Evolutionary conservation across 2,329 filamentous ascomycete species (phyloP).

Genomic region (Grosmannia clavigera): DNA sequence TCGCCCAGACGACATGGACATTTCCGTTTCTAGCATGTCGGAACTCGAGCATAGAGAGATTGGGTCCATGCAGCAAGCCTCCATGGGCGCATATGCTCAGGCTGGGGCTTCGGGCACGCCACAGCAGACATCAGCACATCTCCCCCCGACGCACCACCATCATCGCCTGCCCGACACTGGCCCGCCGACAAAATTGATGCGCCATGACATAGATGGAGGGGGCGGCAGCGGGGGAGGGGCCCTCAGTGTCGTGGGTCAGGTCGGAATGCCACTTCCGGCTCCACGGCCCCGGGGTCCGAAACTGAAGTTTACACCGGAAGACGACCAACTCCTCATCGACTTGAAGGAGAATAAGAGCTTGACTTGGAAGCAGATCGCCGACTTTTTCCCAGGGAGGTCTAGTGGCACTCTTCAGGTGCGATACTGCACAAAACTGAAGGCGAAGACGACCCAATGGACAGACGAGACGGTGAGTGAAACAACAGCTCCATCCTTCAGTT

Average conservation of each 20-base stretch:
- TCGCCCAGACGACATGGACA: constrained; percentile 46
- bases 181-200: constrained; percentile 54
- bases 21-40: constrained; percentile 36
- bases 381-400: constrained; percentile 85
- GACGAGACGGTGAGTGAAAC: constrained; percentile 69
- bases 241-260: constrained; percentile 75
- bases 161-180: constrained; percentile 65
- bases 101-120: constrained; percentile 19
- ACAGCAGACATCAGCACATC: constrained; percentile 14
- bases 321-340: constrained; percentile 77
- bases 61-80: constrained; percentile 39
- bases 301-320: constrained; percentile 85
- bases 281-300: constrained; percentile 75
- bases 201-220: constrained; percentile 36
- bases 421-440: constrained; percentile 90
- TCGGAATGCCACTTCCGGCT: constrained; percentile 76
- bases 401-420: constrained; percentile 86
- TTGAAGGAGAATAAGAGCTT: constrained; percentile 90
- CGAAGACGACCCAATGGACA: constrained; percentile 86
- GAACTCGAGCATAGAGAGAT: constrained; percentile 44
- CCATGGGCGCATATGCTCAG: constrained; percentile 41
- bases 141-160: constrained; percentile 54
- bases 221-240: constrained; percentile 37
- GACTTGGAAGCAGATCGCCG: constrained; percentile 95
- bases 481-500: not conserved